Evolutionary conservation across 2,329 filamentous ascomycete genomes (phyloP).

Genomic region (Cladosporium cucumerinum): DNA sequence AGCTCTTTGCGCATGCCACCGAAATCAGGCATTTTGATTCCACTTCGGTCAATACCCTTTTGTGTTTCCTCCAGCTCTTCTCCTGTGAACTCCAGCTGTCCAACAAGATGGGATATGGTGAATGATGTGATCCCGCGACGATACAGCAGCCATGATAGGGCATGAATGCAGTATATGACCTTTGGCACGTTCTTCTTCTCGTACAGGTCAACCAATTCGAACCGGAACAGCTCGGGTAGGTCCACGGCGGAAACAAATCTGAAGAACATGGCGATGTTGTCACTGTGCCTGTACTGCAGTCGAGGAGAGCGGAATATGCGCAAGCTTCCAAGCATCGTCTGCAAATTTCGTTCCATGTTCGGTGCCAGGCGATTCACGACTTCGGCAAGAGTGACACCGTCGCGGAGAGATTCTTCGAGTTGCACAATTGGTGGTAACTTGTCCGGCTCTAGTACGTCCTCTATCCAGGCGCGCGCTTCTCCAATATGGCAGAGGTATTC

Average conservation of each 20-base stretch:
- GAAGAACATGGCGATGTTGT: slow-evolving; percentile 97
- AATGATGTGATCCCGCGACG: slow-evolving; percentile 94
- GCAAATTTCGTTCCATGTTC: slow-evolving; percentile 55
- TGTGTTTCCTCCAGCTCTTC: slow-evolving; percentile 97
- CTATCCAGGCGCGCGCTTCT: slow-evolving; percentile 99
- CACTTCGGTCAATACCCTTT: slow-evolving; percentile 92
- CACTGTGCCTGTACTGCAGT: slow-evolving; percentile 90
- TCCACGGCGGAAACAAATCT: slow-evolving; percentile 87
- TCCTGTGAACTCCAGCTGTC: slow-evolving; percentile 94
- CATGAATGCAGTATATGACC: slow-evolving; percentile 98
- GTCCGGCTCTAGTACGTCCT: slow-evolving; percentile 74
- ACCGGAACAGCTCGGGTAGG: slow-evolving; percentile 90
- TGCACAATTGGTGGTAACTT: slow-evolving; percentile 89
- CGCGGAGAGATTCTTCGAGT: slow-evolving; percentile 83
- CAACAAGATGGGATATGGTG: slow-evolving; percentile 92
- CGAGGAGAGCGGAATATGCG: slow-evolving; percentile 83
- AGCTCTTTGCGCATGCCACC: slow-evolving; percentile 96
- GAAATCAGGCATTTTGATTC: slow-evolving; percentile 95
- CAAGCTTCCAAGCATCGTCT: slow-evolving; percentile 30
- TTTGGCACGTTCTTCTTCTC: slow-evolving; percentile 99
- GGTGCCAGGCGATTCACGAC: slow-evolving; percentile 87
- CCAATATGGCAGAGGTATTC: slow-evolving; percentile 99
- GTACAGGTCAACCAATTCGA: slow-evolving; percentile 95
- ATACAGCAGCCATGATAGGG: slow-evolving; percentile 93
- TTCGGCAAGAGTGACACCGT: slow-evolving; percentile 92